phyloP scores from a whole-genome alignment of 2,329 filamentous ascomycete genomes.

The Hypocrella siamensis region DNA sequence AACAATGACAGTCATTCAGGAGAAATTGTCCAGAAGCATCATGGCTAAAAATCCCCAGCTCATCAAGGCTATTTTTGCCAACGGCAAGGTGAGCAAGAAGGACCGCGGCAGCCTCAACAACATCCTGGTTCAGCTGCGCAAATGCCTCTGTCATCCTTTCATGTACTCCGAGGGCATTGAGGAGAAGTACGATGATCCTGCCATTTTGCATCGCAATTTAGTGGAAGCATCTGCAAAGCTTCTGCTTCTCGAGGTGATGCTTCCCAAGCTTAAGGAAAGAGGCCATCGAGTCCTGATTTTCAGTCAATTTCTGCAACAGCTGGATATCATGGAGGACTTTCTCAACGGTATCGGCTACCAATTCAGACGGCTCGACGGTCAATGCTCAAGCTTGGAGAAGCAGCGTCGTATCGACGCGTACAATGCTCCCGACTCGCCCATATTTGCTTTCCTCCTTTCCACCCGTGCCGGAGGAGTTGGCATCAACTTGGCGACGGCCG shows the following conservation, averaged over 20 bases:
- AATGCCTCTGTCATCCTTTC: constrained; percentile 91
- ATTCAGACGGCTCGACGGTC: constrained; percentile 77
- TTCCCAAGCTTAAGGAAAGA: constrained; percentile 71
- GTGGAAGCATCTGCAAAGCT: constrained; percentile 88
- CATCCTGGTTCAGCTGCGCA: constrained; percentile 86
- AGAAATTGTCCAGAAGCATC: constrained; percentile 88
- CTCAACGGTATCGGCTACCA: constrained; percentile 56
- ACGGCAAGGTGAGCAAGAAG: constrained; percentile 45
- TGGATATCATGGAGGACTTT: constrained; percentile 89
- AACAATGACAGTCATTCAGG: constrained; percentile 88
- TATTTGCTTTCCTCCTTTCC: constrained; percentile 86
- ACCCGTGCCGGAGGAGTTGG: constrained; percentile 92
- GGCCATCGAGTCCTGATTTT: constrained; percentile 90
- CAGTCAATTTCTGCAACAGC: constrained; percentile 81
- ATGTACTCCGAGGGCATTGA: constrained; percentile 86
- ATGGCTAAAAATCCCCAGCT: constrained; percentile 80
- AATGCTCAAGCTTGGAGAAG: constrained; percentile 65
- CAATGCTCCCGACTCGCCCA: constrained; percentile 66
- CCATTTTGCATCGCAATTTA: constrained; percentile 59
- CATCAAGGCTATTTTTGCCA: constrained; percentile 71
- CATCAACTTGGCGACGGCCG: constrained; percentile 91
- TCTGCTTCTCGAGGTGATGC: constrained; percentile 65
- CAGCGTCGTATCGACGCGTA: constrained; percentile 89
- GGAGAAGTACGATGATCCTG: constrained; percentile 50
- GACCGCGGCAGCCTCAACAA: constrained; percentile 81